Base-by-base conservation (phyloP, 768 basidiomycete species). In the Leucogyrophana mollusca region DNA sequence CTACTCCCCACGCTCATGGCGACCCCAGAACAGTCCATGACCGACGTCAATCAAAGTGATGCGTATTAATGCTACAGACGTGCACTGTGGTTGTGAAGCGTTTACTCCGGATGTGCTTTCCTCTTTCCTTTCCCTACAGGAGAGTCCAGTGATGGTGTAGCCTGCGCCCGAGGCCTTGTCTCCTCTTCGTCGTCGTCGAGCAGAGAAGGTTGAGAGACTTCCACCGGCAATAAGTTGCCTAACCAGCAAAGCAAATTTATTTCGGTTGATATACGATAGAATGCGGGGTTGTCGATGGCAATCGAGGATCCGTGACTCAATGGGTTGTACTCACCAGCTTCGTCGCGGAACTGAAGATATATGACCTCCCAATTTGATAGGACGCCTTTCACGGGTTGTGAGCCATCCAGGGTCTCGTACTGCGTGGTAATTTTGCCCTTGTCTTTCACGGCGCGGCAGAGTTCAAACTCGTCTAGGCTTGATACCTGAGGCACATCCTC, bases 341-440 rank as follows among this genome's bases (percentile, higher is more conserved):
- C 63, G 57, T 85, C 77, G 53, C 72, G 78, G 53, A 89, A 89
- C 57, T 81, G 84, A 25, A 91, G 57, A 55, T 79, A 89, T 16
- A 90, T 50, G 11, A 65, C 66, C 33, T 89, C 88, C 83, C 87
- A 91, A 43, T 80, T 81, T 2, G 61, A 58, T 41, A 87, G 64
- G 3, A 73, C 66, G 42, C 73, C 74, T 34, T 79, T 80, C 35
- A 80, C 71, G 36, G 78, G 55, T 38, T 60, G 61, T 50, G 61
- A 71, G 17, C 58, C 55, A 13, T 70, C 61, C 43, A 90, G 59
- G 2, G 71, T 58, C 43, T 82, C 79, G 60, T 82, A 88, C 40
- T 68, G 60, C 13, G 42, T 9, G 9, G 70, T 78, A 8, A 66
- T 53, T 33, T 59, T 71, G 4, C 78, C 80, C 60, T 73, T 75